These are phyloP conservation scores for Amanita rimosa DNA, from an alignment of 768 basidiomycete species.

Conservation along the genomic window DNA sequence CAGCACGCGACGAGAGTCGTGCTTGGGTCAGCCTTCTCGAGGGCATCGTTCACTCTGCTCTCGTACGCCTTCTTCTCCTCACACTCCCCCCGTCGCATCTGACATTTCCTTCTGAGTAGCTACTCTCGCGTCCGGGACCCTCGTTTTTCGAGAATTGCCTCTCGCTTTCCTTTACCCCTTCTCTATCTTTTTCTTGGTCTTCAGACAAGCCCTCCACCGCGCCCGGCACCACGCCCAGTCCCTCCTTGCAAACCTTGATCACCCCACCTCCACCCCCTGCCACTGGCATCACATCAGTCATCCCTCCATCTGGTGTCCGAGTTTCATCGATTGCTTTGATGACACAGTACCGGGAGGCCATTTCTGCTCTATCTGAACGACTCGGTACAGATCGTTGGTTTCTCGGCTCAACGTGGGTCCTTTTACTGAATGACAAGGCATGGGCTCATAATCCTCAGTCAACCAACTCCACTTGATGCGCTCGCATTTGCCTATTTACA, in stretches of 20 bases:
- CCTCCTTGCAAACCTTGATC: constrained; percentile 37
- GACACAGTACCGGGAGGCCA: constrained; percentile 58
- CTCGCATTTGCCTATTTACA: constrained; percentile 77
- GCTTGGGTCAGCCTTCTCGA: constrained; percentile 80
- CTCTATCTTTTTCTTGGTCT: constrained; percentile 7
- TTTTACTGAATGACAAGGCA: background rate
- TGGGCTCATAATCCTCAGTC: constrained; percentile 24
- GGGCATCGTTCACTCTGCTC: constrained; percentile 62
- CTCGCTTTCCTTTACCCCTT: constrained; percentile 10
- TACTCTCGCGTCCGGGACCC: constrained; percentile 34
- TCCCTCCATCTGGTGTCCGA: constrained; percentile 51
- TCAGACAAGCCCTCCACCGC: background rate
- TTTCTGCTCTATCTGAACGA: constrained; percentile 61
- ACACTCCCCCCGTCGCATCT: background rate
- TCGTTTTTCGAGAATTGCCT: constrained; percentile 32
- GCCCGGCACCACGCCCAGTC: constrained; percentile 10
- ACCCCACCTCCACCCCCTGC: constrained; percentile 59
- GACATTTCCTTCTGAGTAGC: constrained; percentile 21
- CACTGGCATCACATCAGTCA: constrained; percentile 52
- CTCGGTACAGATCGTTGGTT: constrained; percentile 76
- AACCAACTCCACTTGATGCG: constrained; percentile 73
- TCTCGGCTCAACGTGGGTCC: constrained; percentile 54
- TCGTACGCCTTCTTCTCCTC: constrained; percentile 32
- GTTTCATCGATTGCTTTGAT: constrained; percentile 39
- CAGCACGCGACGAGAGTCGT: constrained; percentile 58